Conservation (phyloP, 371 early-diverging fungal species). For the Dinochytrium kinnereticum region DNA sequence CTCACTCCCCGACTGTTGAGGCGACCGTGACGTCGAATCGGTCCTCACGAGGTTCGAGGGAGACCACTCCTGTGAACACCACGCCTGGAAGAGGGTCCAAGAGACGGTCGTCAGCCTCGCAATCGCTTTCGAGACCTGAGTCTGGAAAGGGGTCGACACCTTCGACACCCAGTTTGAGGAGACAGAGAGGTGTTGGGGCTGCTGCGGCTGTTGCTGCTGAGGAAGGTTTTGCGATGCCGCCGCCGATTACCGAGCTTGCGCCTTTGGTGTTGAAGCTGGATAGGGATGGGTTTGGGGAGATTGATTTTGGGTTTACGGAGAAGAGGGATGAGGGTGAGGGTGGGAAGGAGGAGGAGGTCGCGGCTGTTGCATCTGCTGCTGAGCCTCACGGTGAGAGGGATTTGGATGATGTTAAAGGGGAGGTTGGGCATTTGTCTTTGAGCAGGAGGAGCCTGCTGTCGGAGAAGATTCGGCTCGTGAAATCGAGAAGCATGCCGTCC, state of each 20-base stretch:
- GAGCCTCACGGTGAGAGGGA: neutral
- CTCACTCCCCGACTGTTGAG: neutral
- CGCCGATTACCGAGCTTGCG: neutral
- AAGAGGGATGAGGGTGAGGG: neutral
- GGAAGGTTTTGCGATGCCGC: neutral
- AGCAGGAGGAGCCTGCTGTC: neutral
- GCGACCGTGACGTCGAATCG: neutral
- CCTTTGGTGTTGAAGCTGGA: neutral
- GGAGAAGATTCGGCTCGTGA: constrained; percentile 1
- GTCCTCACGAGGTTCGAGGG: neutral
- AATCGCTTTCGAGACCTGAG: neutral
- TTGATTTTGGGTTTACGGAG: neutral
- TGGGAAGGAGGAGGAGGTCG: neutral
- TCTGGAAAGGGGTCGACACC: neutral
- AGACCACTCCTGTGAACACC: neutral
- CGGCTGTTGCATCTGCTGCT: neutral
- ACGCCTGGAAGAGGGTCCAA: neutral
- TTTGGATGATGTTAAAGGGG: neutral
- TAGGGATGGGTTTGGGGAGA: neutral
- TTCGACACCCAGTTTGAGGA: neutral
- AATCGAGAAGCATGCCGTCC: neutral
- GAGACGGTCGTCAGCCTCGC: neutral
- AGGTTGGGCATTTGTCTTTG: neutral
- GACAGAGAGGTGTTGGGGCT: neutral
- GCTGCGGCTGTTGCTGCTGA: neutral